Percentiles rank a stretch among this genome's conserved stretches.
Conservation (phyloP, 2,329 filamentous ascomycete genomes). For the Cephalotrichum gorgonifer region DNA sequence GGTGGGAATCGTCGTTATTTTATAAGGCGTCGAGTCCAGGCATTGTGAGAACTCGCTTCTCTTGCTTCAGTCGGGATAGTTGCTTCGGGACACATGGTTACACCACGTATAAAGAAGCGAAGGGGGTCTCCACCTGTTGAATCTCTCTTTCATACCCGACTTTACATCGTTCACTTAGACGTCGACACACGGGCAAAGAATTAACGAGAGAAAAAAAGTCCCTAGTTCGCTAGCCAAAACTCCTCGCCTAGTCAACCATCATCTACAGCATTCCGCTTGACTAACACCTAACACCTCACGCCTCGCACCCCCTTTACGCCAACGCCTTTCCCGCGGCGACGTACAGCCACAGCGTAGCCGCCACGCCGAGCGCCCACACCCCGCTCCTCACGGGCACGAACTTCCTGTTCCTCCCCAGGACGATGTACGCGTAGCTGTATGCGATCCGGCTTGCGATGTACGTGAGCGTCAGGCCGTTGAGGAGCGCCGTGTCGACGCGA, state of each 20-base stretch:
- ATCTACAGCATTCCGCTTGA: neutral
- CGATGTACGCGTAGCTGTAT: conserved; percentile 33
- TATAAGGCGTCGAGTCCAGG: too few relatives aligned
- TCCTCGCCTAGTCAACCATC: neutral
- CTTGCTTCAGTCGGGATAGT: neutral
- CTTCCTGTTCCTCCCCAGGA: conserved; percentile 27
- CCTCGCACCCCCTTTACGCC: conserved; percentile 3
- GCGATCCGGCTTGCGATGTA: conserved; percentile 27
- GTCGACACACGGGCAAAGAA: too few relatives aligned
- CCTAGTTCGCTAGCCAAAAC: neutral
- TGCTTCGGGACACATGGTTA: too few relatives aligned
- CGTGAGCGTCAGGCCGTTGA: conserved; percentile 27
- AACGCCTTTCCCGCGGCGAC: conserved; percentile 26
- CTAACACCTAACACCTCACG: too few relatives aligned
- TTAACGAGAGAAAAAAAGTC: too few relatives aligned
- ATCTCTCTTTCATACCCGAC: too few relatives aligned
- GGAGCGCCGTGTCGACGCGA: conserved; percentile 20
- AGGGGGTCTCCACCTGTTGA: too few relatives aligned
- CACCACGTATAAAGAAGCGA: too few relatives aligned
- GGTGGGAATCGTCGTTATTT: too few relatives aligned
- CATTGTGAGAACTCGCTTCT: too few relatives aligned
- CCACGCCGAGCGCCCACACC: conserved; percentile 24
- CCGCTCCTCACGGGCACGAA: conserved; percentile 25
- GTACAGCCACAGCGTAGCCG: conserved; percentile 24
- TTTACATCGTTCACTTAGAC: too few relatives aligned